phyloP scores from a whole-genome alignment of 192 early-diverging fungal genomes.

The Podila epicladia region DNA sequence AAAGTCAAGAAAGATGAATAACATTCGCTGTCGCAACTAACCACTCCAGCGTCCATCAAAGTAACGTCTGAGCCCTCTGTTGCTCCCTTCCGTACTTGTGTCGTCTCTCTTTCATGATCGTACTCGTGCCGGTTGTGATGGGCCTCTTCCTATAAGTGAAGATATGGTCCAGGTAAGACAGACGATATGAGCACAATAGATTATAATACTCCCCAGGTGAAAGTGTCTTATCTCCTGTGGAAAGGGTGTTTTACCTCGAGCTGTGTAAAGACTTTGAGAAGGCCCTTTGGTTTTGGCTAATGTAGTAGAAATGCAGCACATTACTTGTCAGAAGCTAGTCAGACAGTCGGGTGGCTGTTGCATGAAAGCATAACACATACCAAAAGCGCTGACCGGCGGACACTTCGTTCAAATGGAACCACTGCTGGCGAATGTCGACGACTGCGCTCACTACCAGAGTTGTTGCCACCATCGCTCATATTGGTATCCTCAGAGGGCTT shows the following conservation, averaged over 20 bases:
- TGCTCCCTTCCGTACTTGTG: constrained; percentile 38
- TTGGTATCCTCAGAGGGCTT: constrained; percentile 42
- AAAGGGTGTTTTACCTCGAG: constrained; percentile 17
- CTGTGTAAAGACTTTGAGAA: constrained; percentile 45
- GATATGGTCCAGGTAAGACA: background rate
- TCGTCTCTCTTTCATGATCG: constrained; percentile 46
- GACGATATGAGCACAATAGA: background rate
- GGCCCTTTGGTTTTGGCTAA: constrained; percentile 47
- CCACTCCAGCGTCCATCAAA: constrained; percentile 31
- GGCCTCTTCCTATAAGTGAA: constrained; percentile 25
- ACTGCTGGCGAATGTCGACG: constrained; percentile 43
- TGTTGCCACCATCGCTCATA: constrained; percentile 50
- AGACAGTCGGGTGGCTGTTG: background rate
- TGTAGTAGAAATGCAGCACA: background rate
- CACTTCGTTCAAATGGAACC: constrained; percentile 40
- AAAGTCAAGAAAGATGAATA: background rate
- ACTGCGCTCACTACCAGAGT: constrained; percentile 46
- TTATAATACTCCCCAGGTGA: background rate
- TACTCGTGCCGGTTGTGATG: constrained; percentile 49
- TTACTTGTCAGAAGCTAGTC: background rate
- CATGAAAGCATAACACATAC: constrained; percentile 2
- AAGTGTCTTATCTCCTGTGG: background rate
- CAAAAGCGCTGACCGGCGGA: constrained; percentile 37
- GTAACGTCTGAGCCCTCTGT: constrained; percentile 1
- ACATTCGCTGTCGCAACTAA: constrained; percentile 12